Conservation (phyloP, 495 filamentous ascomycete species). For the Xylaria palmicola region DNA sequence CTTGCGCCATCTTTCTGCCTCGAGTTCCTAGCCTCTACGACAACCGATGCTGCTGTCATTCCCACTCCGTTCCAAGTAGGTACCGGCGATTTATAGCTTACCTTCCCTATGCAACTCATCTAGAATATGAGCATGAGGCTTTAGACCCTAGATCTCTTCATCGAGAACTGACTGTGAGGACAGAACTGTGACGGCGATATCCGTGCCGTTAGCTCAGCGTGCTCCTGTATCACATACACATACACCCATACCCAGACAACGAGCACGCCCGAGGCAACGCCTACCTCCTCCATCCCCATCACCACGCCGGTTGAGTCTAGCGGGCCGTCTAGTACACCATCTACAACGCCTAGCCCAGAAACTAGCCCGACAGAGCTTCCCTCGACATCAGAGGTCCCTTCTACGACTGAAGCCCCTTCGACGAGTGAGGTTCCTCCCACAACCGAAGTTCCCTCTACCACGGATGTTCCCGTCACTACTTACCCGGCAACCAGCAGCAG, state of each 20-base stretch:
- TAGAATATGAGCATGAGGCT: too few species aligned
- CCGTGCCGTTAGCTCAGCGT: slow-evolving; percentile 25
- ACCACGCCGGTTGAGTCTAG: neutral
- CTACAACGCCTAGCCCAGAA: neutral
- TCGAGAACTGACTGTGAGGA: neutral
- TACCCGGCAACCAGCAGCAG: neutral
- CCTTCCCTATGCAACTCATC: neutral
- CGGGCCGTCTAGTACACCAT: neutral
- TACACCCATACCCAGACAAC: slow-evolving; percentile 8
- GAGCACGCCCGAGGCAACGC: neutral
- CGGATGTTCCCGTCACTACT: neutral
- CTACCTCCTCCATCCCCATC: slow-evolving; percentile 8
- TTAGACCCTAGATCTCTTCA: too few species aligned
- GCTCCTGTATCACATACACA: slow-evolving; percentile 33
- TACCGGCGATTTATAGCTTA: neutral
- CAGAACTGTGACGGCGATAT: slow-evolving; percentile 24
- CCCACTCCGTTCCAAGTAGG: slow-evolving; percentile 23
- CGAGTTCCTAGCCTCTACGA: slow-evolving; percentile 23
- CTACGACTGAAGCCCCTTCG: neutral
- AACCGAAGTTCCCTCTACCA: neutral
- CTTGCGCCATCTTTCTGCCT: slow-evolving; percentile 22
- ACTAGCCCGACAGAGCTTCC: neutral
- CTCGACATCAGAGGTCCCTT: neutral
- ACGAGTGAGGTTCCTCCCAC: neutral
- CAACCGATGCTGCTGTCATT: slow-evolving; percentile 24